These are phyloP conservation scores for Penicillium sp. DNA, from an alignment of 2,329 filamentous ascomycete species.

Conservation along the genomic window DNA sequence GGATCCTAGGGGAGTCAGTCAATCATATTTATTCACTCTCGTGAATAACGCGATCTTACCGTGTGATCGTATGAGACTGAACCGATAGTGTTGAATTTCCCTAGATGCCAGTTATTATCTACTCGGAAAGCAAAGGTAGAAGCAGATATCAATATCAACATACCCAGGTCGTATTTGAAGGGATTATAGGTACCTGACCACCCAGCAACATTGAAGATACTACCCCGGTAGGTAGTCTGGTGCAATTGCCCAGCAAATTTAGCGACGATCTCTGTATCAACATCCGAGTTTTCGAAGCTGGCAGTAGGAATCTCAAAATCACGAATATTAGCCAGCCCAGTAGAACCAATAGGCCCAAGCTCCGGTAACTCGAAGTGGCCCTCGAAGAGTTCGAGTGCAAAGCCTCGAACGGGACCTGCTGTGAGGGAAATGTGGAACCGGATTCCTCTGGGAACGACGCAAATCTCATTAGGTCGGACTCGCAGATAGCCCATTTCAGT, in stretches of 20 bases:
- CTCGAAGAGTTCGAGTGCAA: background rate
- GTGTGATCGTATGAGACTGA: background rate
- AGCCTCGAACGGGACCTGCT: background rate
- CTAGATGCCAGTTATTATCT: background rate
- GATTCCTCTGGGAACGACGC: background rate
- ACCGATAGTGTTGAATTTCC: constrained; percentile 2
- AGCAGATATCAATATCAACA: background rate
- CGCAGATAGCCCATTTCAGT: constrained; percentile 1
- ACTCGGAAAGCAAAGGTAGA: background rate
- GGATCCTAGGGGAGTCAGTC: background rate
- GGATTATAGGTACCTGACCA: background rate
- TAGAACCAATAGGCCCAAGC: background rate
- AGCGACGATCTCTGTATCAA: background rate
- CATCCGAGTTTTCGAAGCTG: background rate
- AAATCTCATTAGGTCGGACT: background rate
- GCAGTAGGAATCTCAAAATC: background rate
- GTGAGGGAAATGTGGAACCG: constrained; percentile 2
- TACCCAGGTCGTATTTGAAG: background rate
- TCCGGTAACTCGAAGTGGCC: constrained; percentile 1
- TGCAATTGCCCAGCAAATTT: background rate
- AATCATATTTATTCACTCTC: background rate
- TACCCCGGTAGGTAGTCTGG: background rate
- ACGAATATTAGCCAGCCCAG: constrained; percentile 2
- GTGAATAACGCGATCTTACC: background rate
- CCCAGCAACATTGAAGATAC: constrained; percentile 1